A percentile compares a stretch with the other conserved stretches of the same genome.
These are phyloP conservation scores for Rhytidhysteron rufulum DNA, from an alignment of 2,329 filamentous ascomycete genomes.

Conservation along the genomic window DNA sequence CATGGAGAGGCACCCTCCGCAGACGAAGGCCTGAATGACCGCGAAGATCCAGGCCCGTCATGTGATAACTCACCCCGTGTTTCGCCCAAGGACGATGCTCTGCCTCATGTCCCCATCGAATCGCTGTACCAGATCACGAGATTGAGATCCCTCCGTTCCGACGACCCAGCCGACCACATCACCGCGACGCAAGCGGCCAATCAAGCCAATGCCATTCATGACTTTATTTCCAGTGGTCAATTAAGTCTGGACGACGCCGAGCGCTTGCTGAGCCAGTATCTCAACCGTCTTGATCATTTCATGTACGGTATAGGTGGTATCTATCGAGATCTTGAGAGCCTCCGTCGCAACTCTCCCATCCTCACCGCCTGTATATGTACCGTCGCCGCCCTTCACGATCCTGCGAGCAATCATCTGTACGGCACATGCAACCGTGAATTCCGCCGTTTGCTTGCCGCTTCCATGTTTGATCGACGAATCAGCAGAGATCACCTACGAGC, in stretches of 20 bases:
- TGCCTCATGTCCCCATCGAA: conserved; percentile 39
- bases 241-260: conserved; percentile 43
- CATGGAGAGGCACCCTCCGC: conserved; percentile 15
- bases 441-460: conserved; percentile 52
- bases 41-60: conserved; percentile 28
- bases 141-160: conserved; percentile 26
- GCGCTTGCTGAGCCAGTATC: conserved; percentile 39
- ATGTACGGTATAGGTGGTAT: conserved; percentile 46
- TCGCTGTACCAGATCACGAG: conserved; percentile 49
- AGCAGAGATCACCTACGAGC: conserved; percentile 57
- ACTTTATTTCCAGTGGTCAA: conserved; percentile 50
- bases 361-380: conserved; percentile 55
- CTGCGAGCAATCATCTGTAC: conserved; percentile 50
- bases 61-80: conserved; percentile 27
- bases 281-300: conserved; percentile 45
- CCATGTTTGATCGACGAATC: conserved; percentile 57
- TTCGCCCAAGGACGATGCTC: conserved; percentile 21
- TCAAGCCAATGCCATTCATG: conserved; percentile 25
- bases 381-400: conserved; percentile 57
- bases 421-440: conserved; percentile 56
- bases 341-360: conserved; percentile 54
- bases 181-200: conserved; percentile 6
- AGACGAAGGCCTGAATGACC: conserved; percentile 33
- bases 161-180: conserved; percentile 39
- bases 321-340: conserved; percentile 42